Conservation (phyloP, 345 rosid species). For the Reutealis trisperma region DNA sequence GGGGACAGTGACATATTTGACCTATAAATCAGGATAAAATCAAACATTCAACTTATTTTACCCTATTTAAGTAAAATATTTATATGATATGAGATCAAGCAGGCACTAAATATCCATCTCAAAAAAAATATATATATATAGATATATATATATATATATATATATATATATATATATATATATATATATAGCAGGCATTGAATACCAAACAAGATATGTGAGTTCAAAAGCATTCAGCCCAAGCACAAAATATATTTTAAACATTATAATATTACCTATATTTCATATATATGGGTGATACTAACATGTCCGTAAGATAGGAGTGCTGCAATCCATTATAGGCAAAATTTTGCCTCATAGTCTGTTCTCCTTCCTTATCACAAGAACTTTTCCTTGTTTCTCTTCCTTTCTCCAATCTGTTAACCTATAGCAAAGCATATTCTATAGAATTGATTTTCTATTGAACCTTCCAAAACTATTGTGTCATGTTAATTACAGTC, state of each 20-base stretch:
- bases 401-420: too few relatives aligned
- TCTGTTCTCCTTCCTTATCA: neutral
- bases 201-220: neutral
- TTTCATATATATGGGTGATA: neutral
- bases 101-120: neutral
- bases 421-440: too few relatives aligned
- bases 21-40: conserved; percentile 39
- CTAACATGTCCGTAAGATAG: neutral
- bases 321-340: neutral
- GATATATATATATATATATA: too few relatives aligned
- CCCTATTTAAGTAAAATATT: conserved; percentile 3
- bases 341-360: neutral
- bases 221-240: neutral
- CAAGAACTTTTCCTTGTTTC: too few relatives aligned
- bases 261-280: neutral
- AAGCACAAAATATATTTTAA: neutral
- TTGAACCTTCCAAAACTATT: too few relatives aligned
- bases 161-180: too few relatives aligned
- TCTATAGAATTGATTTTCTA: too few relatives aligned
- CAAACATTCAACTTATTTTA: conserved; percentile 5
- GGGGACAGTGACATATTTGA: conserved; percentile 80
- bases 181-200: too few relatives aligned
- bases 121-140: too few relatives aligned
- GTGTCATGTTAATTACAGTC: too few relatives aligned
- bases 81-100: neutral